Base-by-base conservation (phyloP, 2,329 filamentous ascomycete species). In the Botrytis porri region DNA sequence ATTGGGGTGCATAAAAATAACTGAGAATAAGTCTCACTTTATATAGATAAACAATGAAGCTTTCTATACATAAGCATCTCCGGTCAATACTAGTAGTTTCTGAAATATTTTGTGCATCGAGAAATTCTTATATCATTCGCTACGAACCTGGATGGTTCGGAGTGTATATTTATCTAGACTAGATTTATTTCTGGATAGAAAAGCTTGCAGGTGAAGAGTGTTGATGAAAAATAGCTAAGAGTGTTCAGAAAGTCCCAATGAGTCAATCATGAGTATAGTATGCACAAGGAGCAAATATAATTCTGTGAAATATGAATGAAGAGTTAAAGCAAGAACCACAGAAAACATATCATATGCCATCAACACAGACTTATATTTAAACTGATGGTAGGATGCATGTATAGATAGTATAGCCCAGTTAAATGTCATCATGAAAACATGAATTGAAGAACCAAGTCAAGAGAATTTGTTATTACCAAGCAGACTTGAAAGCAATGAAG, bases 161-260 rank as follows among this genome's bases (percentile, higher is more conserved):
- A n/a, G n/a, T 54, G 2, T 8, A n/a, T 29, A 29, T 18, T 29
- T 4, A 54, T 29, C n/a, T 16, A 16, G n/a, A 18, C 12, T 29
- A 54, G 12, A 14, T 25, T 16, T 6, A 7, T 54, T 54, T n/a
- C 9, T 16, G 12, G 7, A 16, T 7, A 54, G 25, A n/a, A 14
- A 14, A 3, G 3, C 6, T n/a, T 54, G 12, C 48, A n/a, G 48
- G 12, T 25, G 2, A 54, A n/a, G 5, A 3, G 12, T 8, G 5
- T 54, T 29, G 25, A 18, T 18, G 5, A 0, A 54, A 0, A 54
- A 1, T 54, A 8, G 6, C n/a, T 54, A 29, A 29, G 3, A 29
- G n/a, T 18, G 14, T 25, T 54, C 14, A 7, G 3, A 54, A 1
- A 4, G 29, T 29, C 1, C 3, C 2, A 18, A 29, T 7, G 1